Conservation (phyloP, 2,329 filamentous ascomycete genomes). For the Aspergillus niger region DNA sequence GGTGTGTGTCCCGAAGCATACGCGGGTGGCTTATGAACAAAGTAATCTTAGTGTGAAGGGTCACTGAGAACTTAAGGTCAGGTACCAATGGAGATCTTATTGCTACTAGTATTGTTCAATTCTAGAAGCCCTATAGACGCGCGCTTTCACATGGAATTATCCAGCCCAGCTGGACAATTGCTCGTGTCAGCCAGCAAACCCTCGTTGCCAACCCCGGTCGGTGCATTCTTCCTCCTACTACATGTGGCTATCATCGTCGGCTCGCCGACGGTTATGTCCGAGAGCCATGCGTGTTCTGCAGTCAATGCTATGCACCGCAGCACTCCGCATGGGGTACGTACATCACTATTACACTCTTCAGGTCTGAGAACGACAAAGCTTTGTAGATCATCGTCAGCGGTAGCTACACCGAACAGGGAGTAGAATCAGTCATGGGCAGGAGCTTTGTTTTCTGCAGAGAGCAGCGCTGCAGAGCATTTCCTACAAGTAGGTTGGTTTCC, state of each 20-base stretch:
- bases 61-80: neutral
- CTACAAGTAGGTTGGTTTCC: neutral
- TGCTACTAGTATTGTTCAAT: neutral
- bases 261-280: neutral
- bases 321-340: neutral
- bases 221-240: neutral
- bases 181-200: neutral
- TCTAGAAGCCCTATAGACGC: neutral
- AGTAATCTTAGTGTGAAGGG: neutral
- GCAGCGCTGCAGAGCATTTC: neutral
- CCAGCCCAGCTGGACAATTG: neutral
- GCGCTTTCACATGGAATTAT: neutral
- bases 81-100: neutral
- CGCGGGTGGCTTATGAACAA: neutral
- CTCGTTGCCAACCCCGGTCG: neutral
- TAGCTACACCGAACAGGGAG: conserved; percentile 1
- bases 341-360: no score
- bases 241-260: neutral
- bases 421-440: neutral
- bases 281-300: neutral
- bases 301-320: neutral
- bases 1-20: neutral
- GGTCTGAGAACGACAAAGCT: conserved; percentile 1
- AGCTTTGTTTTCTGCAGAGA: neutral
- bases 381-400: neutral